Evolutionary conservation across 495 filamentous ascomycete species (phyloP).

Genomic region (Glarea lozoyensis): DNA sequence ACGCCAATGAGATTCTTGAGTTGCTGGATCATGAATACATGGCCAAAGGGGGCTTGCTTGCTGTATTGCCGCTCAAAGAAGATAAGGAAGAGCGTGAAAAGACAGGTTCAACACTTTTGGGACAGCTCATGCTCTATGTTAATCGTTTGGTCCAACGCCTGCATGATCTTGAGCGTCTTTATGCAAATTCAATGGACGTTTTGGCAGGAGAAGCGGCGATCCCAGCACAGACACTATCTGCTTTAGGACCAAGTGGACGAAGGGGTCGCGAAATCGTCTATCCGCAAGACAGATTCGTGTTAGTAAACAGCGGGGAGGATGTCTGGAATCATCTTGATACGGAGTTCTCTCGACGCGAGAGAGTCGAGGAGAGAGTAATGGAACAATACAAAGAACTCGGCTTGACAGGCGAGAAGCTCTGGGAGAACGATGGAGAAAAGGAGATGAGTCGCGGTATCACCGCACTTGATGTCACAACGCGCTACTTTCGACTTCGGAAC

Average conservation of each 20-base stretch:
- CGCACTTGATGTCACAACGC: constrained; percentile 30
- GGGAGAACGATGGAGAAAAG: constrained; percentile 15
- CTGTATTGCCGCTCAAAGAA: constrained; percentile 33
- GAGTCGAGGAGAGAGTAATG: constrained; percentile 21
- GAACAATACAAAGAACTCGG: constrained; percentile 16
- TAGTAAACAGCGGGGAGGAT: constrained; percentile 41
- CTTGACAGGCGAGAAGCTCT: constrained; percentile 25
- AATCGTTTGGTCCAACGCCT: constrained; percentile 37
- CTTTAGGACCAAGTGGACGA: constrained; percentile 28
- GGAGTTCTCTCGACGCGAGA: constrained; percentile 37
- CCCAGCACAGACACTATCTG: constrained; percentile 29
- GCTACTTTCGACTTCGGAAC: constrained; percentile 36
- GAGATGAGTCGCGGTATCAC: constrained; percentile 31
- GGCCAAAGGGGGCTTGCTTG: constrained; percentile 38
- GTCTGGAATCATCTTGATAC: constrained; percentile 31
- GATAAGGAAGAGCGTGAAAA: constrained; percentile 17
- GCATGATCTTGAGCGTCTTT: constrained; percentile 40
- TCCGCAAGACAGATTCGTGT: constrained; percentile 43
- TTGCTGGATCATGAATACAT: constrained; percentile 44
- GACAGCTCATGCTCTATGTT: constrained; percentile 39
- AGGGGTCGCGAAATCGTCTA: constrained; percentile 31
- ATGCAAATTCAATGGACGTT: constrained; percentile 36
- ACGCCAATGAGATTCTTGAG: constrained; percentile 45
- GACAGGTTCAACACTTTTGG: constrained; percentile 34
- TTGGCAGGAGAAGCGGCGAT: constrained; percentile 38